A percentile compares a stretch with the other conserved stretches of the same genome.
phyloP scores from a whole-genome alignment of 192 early-diverging fungal species.

The Coemansia sp. region DNA sequence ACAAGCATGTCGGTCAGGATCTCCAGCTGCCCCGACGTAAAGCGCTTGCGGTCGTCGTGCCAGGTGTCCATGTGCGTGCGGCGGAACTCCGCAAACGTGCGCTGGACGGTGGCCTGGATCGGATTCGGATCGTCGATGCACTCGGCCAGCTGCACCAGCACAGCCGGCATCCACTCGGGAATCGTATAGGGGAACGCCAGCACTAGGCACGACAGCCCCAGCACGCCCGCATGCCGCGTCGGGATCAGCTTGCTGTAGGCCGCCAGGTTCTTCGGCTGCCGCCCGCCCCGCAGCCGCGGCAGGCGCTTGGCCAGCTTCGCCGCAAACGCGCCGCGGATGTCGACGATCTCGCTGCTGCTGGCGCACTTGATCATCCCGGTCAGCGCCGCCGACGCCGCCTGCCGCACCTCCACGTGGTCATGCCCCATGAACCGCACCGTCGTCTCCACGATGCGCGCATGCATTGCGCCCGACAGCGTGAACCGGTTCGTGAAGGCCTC shows the following conservation, averaged over 20 bases:
- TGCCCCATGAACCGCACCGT: constrained; percentile 72
- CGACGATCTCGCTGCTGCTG: constrained; percentile 31
- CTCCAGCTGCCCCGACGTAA: constrained; percentile 74
- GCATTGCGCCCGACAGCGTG: constrained; percentile 60
- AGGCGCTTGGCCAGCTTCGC: constrained; percentile 30
- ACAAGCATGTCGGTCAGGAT: constrained; percentile 87
- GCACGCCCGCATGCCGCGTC: constrained; percentile 82
- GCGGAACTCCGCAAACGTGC: constrained; percentile 90
- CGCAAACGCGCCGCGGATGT: constrained; percentile 41
- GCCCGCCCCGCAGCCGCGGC: constrained; percentile 32
- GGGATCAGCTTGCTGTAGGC: constrained; percentile 48
- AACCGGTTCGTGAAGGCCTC: constrained; percentile 85
- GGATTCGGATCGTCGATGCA: constrained; percentile 85
- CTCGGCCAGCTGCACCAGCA: constrained; percentile 72
- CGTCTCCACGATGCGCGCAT: constrained; percentile 65
- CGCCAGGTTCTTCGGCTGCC: constrained; percentile 24
- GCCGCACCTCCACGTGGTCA: constrained; percentile 83
- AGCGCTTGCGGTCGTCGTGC: constrained; percentile 82
- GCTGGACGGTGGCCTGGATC: constrained; percentile 80
- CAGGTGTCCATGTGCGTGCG: constrained; percentile 95
- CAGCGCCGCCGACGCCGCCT: constrained; percentile 35
- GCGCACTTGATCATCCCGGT: constrained; percentile 50
- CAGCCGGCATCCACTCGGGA: constrained; percentile 86
- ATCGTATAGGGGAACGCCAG: constrained; percentile 94
- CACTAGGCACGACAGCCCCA: constrained; percentile 85